phyloP scores from a whole-genome alignment of 2,329 filamentous ascomycete species.

The Colletotrichum godetiae region DNA sequence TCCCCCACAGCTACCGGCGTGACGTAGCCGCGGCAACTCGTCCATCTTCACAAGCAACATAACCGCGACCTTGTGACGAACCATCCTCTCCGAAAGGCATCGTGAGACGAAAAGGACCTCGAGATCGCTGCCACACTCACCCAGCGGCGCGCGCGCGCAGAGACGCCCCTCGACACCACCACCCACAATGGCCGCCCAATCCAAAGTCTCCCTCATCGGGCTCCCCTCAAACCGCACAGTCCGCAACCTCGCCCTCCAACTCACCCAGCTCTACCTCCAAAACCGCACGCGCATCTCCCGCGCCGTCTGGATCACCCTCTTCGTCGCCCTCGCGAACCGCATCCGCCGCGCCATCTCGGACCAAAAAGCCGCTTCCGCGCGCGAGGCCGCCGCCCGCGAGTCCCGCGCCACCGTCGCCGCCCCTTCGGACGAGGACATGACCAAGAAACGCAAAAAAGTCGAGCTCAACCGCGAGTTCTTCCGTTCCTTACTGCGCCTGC shows the following conservation, averaged over 20 bases:
- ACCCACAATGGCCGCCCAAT: conserved; percentile 76
- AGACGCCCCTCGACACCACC: background rate
- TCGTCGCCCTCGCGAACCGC: conserved; percentile 84
- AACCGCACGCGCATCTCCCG: conserved; percentile 87
- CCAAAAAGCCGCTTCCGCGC: conserved; percentile 85
- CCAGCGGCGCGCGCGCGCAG: background rate
- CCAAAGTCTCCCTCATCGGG: conserved; percentile 71
- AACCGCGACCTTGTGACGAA: background rate
- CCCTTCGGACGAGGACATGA: conserved; percentile 48
- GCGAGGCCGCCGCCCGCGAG: conserved; percentile 69
- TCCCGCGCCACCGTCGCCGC: conserved; percentile 57
- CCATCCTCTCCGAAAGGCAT: background rate
- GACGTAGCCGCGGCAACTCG: conserved; percentile 20
- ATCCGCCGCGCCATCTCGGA: conserved; percentile 92
- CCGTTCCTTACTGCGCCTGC: conserved; percentile 78
- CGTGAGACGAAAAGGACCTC: background rate
- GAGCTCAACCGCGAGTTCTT: conserved; percentile 89
- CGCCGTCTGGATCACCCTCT: conserved; percentile 84
- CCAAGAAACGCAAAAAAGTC: conserved; percentile 77
- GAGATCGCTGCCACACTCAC: background rate
- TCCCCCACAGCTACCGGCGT: conserved; percentile 4
- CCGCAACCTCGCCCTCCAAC: conserved; percentile 71
- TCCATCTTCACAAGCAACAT: background rate
- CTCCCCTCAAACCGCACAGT: conserved; percentile 68
- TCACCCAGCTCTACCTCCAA: conserved; percentile 79